Percentiles rank a stretch among this genome's conserved stretches.
Conservation (phyloP, 2,329 filamentous ascomycete genomes). For the Microdochium trichocladiopsis region DNA sequence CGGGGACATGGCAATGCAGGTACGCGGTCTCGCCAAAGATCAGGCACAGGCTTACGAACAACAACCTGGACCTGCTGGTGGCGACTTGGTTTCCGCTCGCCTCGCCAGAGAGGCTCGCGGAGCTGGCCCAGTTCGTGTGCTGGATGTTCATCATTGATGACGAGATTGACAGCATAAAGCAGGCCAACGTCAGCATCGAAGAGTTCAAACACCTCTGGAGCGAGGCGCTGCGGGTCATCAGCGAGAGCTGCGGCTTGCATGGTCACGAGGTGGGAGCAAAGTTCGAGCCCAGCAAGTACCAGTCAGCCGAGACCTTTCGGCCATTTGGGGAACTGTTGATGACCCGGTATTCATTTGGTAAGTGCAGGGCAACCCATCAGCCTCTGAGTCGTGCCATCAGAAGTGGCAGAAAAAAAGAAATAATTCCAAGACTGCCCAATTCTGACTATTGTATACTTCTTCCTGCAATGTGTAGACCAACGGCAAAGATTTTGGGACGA, state of each 20-base stretch:
- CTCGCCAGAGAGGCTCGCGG: neutral
- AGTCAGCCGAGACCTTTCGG: neutral
- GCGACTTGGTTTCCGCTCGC: neutral
- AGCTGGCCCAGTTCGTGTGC: neutral
- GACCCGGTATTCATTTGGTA: neutral
- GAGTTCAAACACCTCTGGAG: neutral
- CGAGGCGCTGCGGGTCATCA: neutral
- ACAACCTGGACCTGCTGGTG: neutral
- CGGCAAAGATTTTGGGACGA: neutral
- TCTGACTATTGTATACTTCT: too few species aligned
- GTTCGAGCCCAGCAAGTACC: neutral
- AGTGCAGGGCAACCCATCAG: too few species aligned
- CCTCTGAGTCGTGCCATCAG: too few species aligned
- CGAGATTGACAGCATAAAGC: neutral
- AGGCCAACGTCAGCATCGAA: neutral
- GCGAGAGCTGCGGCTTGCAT: neutral
- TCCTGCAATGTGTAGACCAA: too few species aligned
- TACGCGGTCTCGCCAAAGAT: neutral
- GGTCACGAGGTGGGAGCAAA: neutral
- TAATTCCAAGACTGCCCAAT: too few species aligned
- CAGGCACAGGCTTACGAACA: neutral
- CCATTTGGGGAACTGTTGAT: neutral
- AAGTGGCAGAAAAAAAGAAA: too few species aligned
- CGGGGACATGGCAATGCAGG: neutral
- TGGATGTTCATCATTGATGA: neutral